Base-by-base conservation (phyloP, 2,329 filamentous ascomycete genomes). In the Raffaelea arxii region DNA sequence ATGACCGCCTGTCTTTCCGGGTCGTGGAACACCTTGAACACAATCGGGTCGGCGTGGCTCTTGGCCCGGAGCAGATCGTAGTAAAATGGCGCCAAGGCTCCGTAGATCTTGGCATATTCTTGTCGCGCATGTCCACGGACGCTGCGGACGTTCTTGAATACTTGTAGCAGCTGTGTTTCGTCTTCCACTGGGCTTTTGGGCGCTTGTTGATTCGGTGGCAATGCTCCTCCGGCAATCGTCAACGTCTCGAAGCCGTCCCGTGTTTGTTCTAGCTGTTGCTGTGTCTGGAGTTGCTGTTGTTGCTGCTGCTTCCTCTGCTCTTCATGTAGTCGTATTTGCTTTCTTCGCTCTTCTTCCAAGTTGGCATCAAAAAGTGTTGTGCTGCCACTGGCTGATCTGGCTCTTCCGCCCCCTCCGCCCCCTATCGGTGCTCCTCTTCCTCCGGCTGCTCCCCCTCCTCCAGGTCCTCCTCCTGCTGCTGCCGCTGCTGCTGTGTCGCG, bases 1-100 rank as follows among this genome's bases (percentile, higher is more conserved):
- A 98, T 92, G 58, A 82, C 80, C 7, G 92, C 92, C 65, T 97
- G 92, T 48, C 89, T 79, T 62, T 94, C 86, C 0, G 92, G 91
- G 55, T 94, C 85, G 37, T 82, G 77, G 59, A 94, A 97, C 11
- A 84, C 84, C 56, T 85, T 80, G 65, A 97, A 98, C 9, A 97
- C 71, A 27, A 88, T 72, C 6, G 86, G 87, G 53, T 96, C 85
- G 14, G 85, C 78, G 66, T 85, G 87, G 52, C 71, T 86, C 66
- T 73, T 79, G 3, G 83, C 81, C 51, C 71, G 74, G 30, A 77
- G 79, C 37, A 97, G 75, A 61, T 98, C 88, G 53, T 80, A 78
- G 65, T 97, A 98, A 56, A 94, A 91, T 0, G 90, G 90, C 11
- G 82, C 86, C 54, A 98, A 65, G 4, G 86, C 85, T n/a, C 82